phyloP scores from a whole-genome alignment of 306 rosid species.

The Sesbania bispinosa region DNA sequence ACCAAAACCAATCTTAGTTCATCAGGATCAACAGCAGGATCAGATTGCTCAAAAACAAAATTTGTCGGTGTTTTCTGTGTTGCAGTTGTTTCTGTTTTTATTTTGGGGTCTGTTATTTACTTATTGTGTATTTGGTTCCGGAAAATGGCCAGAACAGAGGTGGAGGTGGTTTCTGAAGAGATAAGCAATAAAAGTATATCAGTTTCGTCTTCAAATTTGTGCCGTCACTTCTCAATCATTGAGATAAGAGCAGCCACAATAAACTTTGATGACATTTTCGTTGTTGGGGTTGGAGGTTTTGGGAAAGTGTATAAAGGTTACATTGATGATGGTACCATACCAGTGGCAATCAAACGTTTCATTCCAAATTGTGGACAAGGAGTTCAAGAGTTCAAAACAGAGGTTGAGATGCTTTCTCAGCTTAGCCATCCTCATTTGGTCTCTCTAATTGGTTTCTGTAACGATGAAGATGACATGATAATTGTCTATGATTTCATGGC shows the following conservation, averaged over 20 bases:
- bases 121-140: neutral
- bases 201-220: neutral
- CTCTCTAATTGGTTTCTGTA: no score
- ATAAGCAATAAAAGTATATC: neutral
- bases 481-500: no score
- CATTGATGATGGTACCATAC: neutral
- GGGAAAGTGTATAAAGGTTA: no score
- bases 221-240: conserved; percentile 14
- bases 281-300: conserved; percentile 24
- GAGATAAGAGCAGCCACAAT: conserved; percentile 25
- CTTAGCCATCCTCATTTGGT: conserved; percentile 17
- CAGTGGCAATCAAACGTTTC: conserved; percentile 12
- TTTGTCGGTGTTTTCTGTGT: no score
- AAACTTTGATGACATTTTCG: conserved; percentile 5
- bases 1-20: neutral
- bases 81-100: no score
- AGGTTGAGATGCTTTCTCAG: conserved; percentile 23
- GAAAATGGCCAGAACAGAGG: neutral
- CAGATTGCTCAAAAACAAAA: neutral
- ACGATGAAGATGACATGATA: conserved; percentile 29
- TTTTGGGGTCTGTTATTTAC: neutral
- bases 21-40: neutral
- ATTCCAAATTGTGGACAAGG: neutral
- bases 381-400: neutral
- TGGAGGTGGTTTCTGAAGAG: neutral